These are phyloP conservation scores for Elaeagnus macrophylla DNA, from an alignment of 306 rosid species.

Conservation along the genomic window DNA sequence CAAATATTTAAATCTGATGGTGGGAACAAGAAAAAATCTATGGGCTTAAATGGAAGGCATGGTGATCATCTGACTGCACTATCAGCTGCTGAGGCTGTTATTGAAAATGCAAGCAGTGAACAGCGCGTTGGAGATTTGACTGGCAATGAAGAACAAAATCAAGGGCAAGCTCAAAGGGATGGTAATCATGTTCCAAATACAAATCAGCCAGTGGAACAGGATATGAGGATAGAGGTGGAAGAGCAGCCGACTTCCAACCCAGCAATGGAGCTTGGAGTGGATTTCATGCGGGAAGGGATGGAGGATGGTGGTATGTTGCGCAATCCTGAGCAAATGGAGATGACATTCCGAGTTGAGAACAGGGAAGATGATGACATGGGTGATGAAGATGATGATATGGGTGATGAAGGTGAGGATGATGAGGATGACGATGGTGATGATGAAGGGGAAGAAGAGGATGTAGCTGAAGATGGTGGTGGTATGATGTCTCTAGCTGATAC, in stretches of 20 bases:
- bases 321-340: slow-evolving; percentile 70
- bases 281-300: slow-evolving; percentile 85
- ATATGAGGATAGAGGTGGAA: slow-evolving; percentile 66
- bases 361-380: slow-evolving; percentile 92
- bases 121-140: slow-evolving; percentile 42
- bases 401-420: slow-evolving; percentile 92
- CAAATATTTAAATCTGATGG: slow-evolving; percentile 74
- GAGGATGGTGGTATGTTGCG: slow-evolving; percentile 68
- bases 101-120: slow-evolving; percentile 42
- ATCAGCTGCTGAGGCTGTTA: slow-evolving; percentile 34
- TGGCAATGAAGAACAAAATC: slow-evolving; percentile 45
- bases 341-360: slow-evolving; percentile 80
- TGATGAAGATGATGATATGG: slow-evolving; percentile 98
- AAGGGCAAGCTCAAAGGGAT: slow-evolving; percentile 42
- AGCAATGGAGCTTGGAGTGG: slow-evolving; percentile 71
- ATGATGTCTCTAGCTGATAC: slow-evolving; percentile 89
- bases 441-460: slow-evolving; percentile 90
- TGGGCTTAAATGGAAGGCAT: slow-evolving; percentile 47
- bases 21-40: slow-evolving; percentile 56
- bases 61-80: slow-evolving; percentile 54
- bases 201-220: slow-evolving; percentile 53
- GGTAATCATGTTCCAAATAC: slow-evolving; percentile 35
- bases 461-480: slow-evolving; percentile 90
- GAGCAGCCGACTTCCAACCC: slow-evolving; percentile 53
- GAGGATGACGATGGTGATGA: slow-evolving; percentile 96